Conservation (phyloP, 805 yeast genomes). For the Starmerella ratchasimensis region DNA sequence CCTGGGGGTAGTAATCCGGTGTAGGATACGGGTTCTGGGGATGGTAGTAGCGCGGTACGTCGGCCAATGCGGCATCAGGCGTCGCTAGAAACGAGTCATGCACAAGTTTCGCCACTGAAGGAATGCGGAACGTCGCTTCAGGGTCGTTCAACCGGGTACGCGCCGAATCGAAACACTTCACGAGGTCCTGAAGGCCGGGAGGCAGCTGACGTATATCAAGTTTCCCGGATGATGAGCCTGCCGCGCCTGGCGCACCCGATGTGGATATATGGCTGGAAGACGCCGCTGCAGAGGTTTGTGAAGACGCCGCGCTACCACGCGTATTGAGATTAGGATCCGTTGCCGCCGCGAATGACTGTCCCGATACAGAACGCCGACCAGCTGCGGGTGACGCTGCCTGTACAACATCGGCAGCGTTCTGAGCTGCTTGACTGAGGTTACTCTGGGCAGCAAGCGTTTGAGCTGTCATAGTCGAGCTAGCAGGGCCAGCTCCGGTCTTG, state of each 20-base stretch:
- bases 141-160: constrained; percentile 37
- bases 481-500: no score
- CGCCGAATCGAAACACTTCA: constrained; percentile 30
- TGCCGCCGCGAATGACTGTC: no score
- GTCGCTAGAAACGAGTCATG: constrained; percentile 75
- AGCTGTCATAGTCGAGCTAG: no score
- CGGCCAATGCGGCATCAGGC: constrained; percentile 88
- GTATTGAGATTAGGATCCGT: no score
- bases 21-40: constrained; percentile 82
- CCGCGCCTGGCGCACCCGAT: no score
- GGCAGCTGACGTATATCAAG: constrained; percentile 22
- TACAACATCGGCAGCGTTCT: constrained; percentile 1
- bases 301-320: no score
- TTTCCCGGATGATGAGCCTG: neutral
- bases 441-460: constrained; percentile 1
- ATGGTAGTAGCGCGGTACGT: constrained; percentile 60
- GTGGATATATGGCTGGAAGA: no score
- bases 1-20: constrained; percentile 79
- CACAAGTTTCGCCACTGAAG: constrained; percentile 39
- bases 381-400: no score
- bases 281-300: no score
- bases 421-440: constrained; percentile 3
- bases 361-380: no score
- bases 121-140: constrained; percentile 26
- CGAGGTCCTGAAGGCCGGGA: constrained; percentile 31